Evolutionary conservation across 1,284 basidiomycete genomes (phyloP).

Genomic region (Ceratobasidium sp.): DNA sequence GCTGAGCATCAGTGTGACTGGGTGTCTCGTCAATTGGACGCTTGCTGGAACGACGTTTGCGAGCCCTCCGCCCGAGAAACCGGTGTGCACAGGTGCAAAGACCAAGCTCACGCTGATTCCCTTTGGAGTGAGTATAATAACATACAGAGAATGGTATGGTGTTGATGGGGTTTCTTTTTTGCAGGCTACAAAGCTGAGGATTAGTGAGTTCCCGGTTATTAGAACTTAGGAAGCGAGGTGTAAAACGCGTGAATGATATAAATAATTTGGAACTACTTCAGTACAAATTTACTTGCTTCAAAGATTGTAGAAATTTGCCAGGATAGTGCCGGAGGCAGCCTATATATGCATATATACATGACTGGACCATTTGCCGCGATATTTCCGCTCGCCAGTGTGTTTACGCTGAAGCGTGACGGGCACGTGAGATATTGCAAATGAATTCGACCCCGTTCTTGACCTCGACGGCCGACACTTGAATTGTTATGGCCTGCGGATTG

Average conservation of each 20-base stretch:
- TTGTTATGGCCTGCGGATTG: not conserved
- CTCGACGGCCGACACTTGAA: not conserved
- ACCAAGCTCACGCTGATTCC: constrained; percentile 65
- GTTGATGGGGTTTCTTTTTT: no score
- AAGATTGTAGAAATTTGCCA: not conserved
- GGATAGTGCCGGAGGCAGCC: no score
- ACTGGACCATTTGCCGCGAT: no score
- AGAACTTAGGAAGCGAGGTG: not conserved
- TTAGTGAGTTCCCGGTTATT: constrained; percentile 66
- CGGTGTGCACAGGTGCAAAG: constrained; percentile 61
- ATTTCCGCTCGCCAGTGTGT: not conserved
- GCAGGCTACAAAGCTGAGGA: constrained; percentile 67
- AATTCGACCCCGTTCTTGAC: not conserved
- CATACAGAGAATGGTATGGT: not conserved
- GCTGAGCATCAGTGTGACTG: constrained; percentile 64
- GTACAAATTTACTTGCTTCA: not conserved
- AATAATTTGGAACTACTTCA: not conserved
- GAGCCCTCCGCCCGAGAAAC: constrained; percentile 63
- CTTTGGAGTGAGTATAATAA: constrained; percentile 63
- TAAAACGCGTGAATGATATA: not conserved
- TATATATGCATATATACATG: not conserved
- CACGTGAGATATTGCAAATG: constrained; percentile 7
- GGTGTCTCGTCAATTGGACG: constrained; percentile 66
- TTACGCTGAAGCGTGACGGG: no score
- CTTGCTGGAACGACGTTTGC: constrained; percentile 66